A percentile compares a stretch with the other conserved stretches of the same genome.
Evolutionary conservation across 495 filamentous ascomycete species (phyloP).

Genomic region (Penicillium turbatum): DNA sequence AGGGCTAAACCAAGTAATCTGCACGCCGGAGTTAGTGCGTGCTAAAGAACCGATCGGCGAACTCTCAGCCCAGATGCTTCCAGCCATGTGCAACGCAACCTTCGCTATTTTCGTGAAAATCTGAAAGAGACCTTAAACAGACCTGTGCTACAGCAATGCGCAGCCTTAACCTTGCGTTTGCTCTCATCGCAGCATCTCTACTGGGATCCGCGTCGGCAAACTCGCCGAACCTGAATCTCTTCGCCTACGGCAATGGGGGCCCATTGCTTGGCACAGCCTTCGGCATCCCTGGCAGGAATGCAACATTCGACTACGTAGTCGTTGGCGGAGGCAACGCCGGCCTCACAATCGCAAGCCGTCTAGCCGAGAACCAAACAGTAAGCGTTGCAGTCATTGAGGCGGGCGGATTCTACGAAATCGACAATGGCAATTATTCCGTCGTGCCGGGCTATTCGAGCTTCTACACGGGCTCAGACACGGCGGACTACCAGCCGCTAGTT

Average conservation of each 20-base stretch:
- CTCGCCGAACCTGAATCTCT: slow-evolving; percentile 27
- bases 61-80: background rate
- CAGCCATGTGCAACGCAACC: background rate
- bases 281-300: slow-evolving; percentile 23
- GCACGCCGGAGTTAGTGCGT: background rate
- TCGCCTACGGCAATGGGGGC: background rate
- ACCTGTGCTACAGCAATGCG: background rate
- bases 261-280: slow-evolving; percentile 46
- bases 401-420: slow-evolving; percentile 48
- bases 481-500: slow-evolving; percentile 39
- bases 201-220: slow-evolving; percentile 29
- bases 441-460: slow-evolving; percentile 36
- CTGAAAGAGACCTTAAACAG: background rate
- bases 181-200: background rate
- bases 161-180: background rate
- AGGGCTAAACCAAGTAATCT: background rate
- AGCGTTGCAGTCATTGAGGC: slow-evolving; percentile 50
- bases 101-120: background rate
- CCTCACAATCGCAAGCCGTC: slow-evolving; percentile 41
- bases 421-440: slow-evolving; percentile 42
- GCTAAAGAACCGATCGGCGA: background rate
- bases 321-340: slow-evolving; percentile 52
- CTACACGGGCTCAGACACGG: slow-evolving; percentile 34
- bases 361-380: slow-evolving; percentile 26
- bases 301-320: slow-evolving; percentile 20